Evolutionary conservation across 2,329 filamentous ascomycete species (phyloP).

Genomic region (Exutisphaerella laricina): DNA sequence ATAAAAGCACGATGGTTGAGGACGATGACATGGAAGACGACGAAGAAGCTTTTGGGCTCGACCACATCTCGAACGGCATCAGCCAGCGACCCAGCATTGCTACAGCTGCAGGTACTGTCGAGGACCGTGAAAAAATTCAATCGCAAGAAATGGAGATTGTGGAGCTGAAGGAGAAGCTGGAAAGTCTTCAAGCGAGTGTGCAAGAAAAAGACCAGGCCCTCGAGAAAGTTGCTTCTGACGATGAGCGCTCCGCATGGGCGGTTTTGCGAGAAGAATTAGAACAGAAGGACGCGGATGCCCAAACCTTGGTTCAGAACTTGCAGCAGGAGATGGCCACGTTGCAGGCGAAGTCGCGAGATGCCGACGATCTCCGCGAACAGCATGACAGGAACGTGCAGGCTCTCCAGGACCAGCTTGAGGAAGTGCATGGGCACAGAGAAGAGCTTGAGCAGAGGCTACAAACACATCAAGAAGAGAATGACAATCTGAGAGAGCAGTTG

Average conservation of each 20-base stretch:
- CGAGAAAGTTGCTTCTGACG: conserved; percentile 13
- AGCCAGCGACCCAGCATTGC: conserved; percentile 13
- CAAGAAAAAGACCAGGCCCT: conserved; percentile 59
- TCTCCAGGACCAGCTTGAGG: conserved; percentile 18
- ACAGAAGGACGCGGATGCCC: conserved; percentile 33
- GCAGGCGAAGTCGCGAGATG: conserved; percentile 41
- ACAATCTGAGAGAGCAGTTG: conserved; percentile 35
- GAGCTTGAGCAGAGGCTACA: conserved; percentile 33
- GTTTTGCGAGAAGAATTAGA: conserved; percentile 62
- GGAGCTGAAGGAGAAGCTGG: conserved; percentile 68
- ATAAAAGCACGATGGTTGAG: conserved; percentile 96
- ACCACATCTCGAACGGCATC: conserved; percentile 20
- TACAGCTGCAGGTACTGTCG: no score
- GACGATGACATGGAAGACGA: conserved; percentile 61
- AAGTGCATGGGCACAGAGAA: conserved; percentile 29
- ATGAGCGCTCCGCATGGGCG: conserved; percentile 26
- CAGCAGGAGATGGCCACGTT: conserved; percentile 72
- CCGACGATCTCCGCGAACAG: conserved; percentile 21
- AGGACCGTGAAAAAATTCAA: conserved; percentile 63
- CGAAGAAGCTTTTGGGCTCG: conserved; percentile 25
- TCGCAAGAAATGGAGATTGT: conserved; percentile 76
- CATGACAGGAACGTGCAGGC: conserved; percentile 23
- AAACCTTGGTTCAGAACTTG: conserved; percentile 71
- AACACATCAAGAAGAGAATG: conserved; percentile 46
- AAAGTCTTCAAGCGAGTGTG: conserved; percentile 62